phyloP scores from a whole-genome alignment of 176 grass and related monocot species.

The Olyra latifolia region DNA sequence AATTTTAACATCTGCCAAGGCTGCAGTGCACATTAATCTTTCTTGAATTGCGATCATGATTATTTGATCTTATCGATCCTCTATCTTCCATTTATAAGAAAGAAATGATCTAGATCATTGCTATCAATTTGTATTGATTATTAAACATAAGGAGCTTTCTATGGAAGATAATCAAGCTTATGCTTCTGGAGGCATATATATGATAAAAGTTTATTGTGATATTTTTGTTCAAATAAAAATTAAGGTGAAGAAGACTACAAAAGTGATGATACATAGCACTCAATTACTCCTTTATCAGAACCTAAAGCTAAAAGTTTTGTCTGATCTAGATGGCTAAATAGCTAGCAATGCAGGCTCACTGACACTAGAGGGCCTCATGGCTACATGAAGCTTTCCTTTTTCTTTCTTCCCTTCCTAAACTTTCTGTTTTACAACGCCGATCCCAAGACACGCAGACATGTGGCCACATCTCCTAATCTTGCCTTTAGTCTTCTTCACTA shows the following conservation, averaged over 20 bases:
- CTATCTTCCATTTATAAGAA: constrained; percentile 26
- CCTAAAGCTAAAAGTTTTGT: constrained; percentile 52
- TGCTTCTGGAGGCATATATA: constrained; percentile 10
- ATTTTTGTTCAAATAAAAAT: too few species aligned
- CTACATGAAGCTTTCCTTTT: constrained; percentile 60
- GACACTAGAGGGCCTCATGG: constrained; percentile 54
- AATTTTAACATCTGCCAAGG: neutral
- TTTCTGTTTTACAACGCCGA: constrained; percentile 52
- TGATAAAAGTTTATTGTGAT: too few species aligned
- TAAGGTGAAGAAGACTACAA: too few species aligned
- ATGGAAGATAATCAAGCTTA: constrained; percentile 29
- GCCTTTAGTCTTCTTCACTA: constrained; percentile 48
- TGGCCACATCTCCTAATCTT: constrained; percentile 23
- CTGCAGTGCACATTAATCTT: neutral
- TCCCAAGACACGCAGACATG: constrained; percentile 59
- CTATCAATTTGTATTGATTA: constrained; percentile 7
- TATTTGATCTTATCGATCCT: neutral
- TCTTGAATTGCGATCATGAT: constrained; percentile 18
- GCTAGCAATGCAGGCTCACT: constrained; percentile 61
- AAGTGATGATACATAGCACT: constrained; percentile 31
- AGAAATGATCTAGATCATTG: constrained; percentile 1
- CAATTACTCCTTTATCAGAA: constrained; percentile 40
- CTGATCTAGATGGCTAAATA: constrained; percentile 48
- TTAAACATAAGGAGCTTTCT: constrained; percentile 14
- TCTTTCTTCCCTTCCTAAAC: constrained; percentile 36